Percentiles rank a stretch among this genome's conserved stretches.
These are phyloP conservation scores for Fusarium anguioides DNA, from an alignment of 2,329 filamentous ascomycete species.

Conservation along the genomic window DNA sequence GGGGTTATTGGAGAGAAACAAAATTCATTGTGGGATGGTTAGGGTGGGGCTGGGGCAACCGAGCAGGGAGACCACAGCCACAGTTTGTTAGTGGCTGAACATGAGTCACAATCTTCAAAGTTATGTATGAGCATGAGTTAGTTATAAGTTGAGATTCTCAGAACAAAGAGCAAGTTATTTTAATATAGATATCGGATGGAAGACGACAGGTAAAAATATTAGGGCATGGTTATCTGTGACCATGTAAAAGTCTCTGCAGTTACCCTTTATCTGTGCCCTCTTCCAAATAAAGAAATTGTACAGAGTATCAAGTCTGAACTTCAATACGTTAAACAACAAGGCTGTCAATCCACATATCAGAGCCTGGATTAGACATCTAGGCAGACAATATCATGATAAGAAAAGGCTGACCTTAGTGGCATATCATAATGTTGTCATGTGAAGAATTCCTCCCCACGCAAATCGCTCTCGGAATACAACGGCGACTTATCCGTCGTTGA, in stretches of 20 bases:
- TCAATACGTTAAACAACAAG: neutral
- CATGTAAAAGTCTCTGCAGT: neutral
- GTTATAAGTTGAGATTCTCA: neutral
- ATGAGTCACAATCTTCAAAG: constrained; percentile 1
- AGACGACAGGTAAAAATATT: neutral
- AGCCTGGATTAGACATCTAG: neutral
- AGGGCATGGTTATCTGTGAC: neutral
- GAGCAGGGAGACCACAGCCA: constrained; percentile 42
- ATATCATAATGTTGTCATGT: neutral
- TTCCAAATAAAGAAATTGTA: neutral
- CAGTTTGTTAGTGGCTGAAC: constrained; percentile 23
- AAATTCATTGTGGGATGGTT: constrained; percentile 56
- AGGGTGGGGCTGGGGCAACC: constrained; percentile 54
- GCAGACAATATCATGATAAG: too few species aligned
- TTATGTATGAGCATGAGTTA: neutral
- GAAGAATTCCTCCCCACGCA: neutral
- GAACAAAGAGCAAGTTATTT: neutral
- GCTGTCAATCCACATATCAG: neutral
- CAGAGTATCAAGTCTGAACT: neutral
- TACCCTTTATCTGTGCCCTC: neutral
- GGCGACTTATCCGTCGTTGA: constrained; percentile 21
- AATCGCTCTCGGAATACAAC: neutral
- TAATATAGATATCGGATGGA: neutral
- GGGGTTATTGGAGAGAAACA: constrained; percentile 52
- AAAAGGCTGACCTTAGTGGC: too few species aligned